A percentile compares a stretch with the other conserved stretches of the same genome.
phyloP scores from a whole-genome alignment of 176 grass and related monocot species.

The Thalia dealbata region DNA sequence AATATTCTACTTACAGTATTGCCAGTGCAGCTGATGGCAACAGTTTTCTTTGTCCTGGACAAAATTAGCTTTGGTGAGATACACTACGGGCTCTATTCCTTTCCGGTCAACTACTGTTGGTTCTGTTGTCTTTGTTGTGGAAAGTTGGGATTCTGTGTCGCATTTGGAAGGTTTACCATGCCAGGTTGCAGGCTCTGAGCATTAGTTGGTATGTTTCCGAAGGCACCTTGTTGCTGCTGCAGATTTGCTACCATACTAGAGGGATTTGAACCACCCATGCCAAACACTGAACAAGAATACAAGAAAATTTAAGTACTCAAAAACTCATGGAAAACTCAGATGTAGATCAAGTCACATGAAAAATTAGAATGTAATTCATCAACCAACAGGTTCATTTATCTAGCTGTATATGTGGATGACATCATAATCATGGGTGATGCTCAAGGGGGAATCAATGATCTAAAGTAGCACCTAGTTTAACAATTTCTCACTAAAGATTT shows the following conservation, averaged over 20 bases:
- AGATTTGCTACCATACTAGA: slow-evolving; percentile 66
- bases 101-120: slow-evolving; percentile 38
- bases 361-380: background rate
- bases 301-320: background rate
- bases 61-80: background rate
- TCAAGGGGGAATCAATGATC: too few relatives aligned
- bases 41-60: background rate
- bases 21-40: background rate
- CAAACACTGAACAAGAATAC: slow-evolving; percentile 46
- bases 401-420: too few relatives aligned
- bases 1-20: background rate
- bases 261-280: slow-evolving; percentile 54
- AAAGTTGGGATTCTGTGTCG: slow-evolving; percentile 67
- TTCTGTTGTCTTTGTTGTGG: slow-evolving; percentile 80
- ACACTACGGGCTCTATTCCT: background rate
- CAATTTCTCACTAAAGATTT: too few relatives aligned
- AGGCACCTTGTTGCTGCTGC: slow-evolving; percentile 76
- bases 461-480: too few relatives aligned
- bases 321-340: background rate
- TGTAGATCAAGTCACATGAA: background rate
- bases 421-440: too few relatives aligned
- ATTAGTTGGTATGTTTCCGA: slow-evolving; percentile 54
- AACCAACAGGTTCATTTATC: too few relatives aligned
- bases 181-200: slow-evolving; percentile 72
- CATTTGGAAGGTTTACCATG: slow-evolving; percentile 68